Evolutionary conservation across 257 asterid genomes (phyloP).

Genomic region (Solanum tarijense): DNA sequence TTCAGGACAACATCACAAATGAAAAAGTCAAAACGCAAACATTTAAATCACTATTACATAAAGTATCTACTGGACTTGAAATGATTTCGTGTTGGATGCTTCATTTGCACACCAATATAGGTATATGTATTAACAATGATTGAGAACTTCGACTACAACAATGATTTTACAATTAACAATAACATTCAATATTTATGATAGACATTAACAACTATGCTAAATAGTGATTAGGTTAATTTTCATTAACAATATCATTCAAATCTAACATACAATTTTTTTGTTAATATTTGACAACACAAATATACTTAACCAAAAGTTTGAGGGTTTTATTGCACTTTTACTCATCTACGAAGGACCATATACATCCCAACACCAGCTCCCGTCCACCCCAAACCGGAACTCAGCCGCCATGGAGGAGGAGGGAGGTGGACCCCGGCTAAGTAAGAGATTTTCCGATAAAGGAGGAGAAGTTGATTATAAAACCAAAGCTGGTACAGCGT

Average conservation of each 20-base stretch:
- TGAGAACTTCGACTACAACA: neutral
- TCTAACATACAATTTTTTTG: neutral
- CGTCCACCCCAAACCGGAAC: neutral
- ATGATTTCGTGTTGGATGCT: neutral
- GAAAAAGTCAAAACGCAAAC: no score
- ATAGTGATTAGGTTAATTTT: no score
- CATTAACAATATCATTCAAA: neutral
- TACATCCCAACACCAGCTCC: neutral
- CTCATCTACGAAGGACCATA: neutral
- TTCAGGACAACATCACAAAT: no score
- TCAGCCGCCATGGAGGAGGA: conserved; percentile 46
- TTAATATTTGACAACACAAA: neutral
- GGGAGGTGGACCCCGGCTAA: conserved; percentile 39
- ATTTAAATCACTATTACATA: no score
- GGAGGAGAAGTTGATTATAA: conserved; percentile 87
- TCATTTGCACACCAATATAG: neutral
- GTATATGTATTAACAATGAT: neutral
- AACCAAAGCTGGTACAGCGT: conserved; percentile 89
- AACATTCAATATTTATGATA: neutral
- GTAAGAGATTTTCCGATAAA: conserved; percentile 59
- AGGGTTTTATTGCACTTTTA: neutral
- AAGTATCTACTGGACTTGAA: no score
- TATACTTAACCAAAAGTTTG: no score
- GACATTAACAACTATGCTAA: no score
- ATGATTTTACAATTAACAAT: no score